phyloP scores from a whole-genome alignment of 371 early-diverging fungal genomes.

The Lichtheimia corymbifera region DNA sequence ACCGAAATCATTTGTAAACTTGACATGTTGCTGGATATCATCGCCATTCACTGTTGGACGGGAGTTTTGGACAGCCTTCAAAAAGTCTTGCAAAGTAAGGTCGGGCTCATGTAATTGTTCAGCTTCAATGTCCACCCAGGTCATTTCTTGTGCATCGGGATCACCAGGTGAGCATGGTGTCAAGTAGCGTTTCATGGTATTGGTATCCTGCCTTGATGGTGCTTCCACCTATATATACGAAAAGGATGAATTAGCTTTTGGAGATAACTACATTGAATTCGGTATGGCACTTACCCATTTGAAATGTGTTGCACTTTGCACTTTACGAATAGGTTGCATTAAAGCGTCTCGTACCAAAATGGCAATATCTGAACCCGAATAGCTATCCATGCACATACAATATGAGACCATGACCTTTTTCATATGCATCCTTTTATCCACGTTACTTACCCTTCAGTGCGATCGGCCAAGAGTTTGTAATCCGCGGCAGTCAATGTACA shows the following conservation, averaged over 20 bases:
- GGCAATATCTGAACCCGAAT: slow-evolving; percentile 94
- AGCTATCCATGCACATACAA: slow-evolving; percentile 38
- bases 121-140: slow-evolving; percentile 84
- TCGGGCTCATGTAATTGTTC: slow-evolving; percentile 93
- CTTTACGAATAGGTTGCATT: slow-evolving; percentile 96
- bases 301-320: slow-evolving; percentile 96
- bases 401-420: not conserved
- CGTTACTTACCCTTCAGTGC: slow-evolving; percentile 78
- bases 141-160: slow-evolving; percentile 83
- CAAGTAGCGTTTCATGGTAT: slow-evolving; percentile 54
- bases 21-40: slow-evolving; percentile 81
- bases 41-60: slow-evolving; percentile 86
- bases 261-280: not conserved
- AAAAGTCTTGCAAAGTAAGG: slow-evolving; percentile 82
- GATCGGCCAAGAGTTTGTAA: slow-evolving; percentile 72
- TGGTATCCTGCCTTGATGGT: slow-evolving; percentile 64
- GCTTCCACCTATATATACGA: slow-evolving; percentile 47
- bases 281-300: slow-evolving; percentile 60
- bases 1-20: slow-evolving; percentile 93
- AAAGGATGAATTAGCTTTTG: not conserved
- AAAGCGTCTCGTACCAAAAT: slow-evolving; percentile 93
- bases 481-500: slow-evolving; percentile 74
- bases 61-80: slow-evolving; percentile 76
- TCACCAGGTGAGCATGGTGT: slow-evolving; percentile 97
- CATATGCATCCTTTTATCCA: not conserved